Percentiles rank a stretch among this genome's conserved stretches.
These are phyloP conservation scores for Hamigera avellanea DNA, from an alignment of 495 filamentous ascomycete species.

Conservation along the genomic window DNA sequence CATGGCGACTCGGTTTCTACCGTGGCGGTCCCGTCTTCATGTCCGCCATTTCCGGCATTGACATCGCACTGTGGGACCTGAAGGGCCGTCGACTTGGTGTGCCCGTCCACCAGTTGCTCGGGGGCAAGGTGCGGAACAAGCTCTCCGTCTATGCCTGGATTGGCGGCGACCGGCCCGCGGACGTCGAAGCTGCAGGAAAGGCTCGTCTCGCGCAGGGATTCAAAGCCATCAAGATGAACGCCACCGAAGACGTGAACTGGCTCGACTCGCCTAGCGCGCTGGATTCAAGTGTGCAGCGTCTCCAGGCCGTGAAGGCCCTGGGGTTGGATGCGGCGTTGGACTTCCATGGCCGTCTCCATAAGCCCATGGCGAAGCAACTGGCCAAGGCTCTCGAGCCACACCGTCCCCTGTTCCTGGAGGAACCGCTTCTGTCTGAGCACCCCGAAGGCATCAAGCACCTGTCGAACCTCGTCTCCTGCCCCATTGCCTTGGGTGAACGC, in stretches of 20 bases:
- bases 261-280: constrained; percentile 58
- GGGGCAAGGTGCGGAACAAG: constrained; percentile 64
- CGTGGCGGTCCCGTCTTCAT: constrained; percentile 77
- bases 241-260: constrained; percentile 69
- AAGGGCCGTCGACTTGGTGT: constrained; percentile 52
- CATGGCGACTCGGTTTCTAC: constrained; percentile 63
- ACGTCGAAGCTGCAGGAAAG: constrained; percentile 53
- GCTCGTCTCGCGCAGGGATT: constrained; percentile 60
- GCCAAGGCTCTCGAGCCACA: constrained; percentile 60
- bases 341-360: constrained; percentile 70
- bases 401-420: constrained; percentile 68
- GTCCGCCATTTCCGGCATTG: constrained; percentile 67
- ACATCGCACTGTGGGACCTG: constrained; percentile 77
- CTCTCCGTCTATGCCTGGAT: constrained; percentile 80
- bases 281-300: constrained; percentile 52
- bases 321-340: constrained; percentile 66
- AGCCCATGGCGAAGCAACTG: constrained; percentile 73
- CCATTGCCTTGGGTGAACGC: constrained; percentile 67
- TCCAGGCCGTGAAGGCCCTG: constrained; percentile 56
- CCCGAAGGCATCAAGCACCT: constrained; percentile 57
- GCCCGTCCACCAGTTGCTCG: constrained; percentile 62
- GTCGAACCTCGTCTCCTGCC: constrained; percentile 46
- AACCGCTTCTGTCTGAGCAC: constrained; percentile 64
- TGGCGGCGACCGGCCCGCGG: constrained; percentile 65
- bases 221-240: constrained; percentile 71